Conservation (phyloP, 208 protist species). For the Trypanosoma melophagium region DNA sequence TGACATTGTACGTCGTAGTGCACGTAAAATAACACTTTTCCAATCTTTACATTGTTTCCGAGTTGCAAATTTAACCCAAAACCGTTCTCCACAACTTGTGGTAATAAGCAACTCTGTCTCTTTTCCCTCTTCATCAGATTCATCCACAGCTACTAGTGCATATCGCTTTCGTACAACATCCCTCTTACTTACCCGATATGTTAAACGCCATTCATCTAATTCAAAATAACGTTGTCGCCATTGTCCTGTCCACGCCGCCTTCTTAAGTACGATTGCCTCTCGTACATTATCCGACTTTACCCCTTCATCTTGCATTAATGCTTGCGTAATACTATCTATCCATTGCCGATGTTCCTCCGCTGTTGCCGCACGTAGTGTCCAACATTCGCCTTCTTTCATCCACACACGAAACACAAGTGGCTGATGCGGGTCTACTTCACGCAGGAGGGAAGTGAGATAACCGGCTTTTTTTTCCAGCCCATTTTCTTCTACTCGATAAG, state of each 20-base stretch:
- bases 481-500: slow-evolving; percentile 51
- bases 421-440: slow-evolving; percentile 23
- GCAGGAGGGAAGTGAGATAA: slow-evolving; percentile 50
- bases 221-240: slow-evolving; percentile 67
- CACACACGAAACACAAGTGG: slow-evolving; percentile 57
- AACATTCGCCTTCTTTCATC: slow-evolving; percentile 70
- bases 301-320: slow-evolving; percentile 4
- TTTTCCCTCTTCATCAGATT: slow-evolving; percentile 15
- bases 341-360: slow-evolving; percentile 23
- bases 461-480: slow-evolving; percentile 54
- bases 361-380: slow-evolving; percentile 58
- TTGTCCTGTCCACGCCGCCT: slow-evolving; percentile 54
- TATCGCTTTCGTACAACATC: slow-evolving; percentile 42
- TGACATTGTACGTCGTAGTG: slow-evolving; percentile 34
- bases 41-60: slow-evolving; percentile 47
- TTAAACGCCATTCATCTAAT: slow-evolving; percentile 52
- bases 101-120: slow-evolving; percentile 51
- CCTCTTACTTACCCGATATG: slow-evolving; percentile 40
- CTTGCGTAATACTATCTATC: slow-evolving; percentile 17
- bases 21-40: slow-evolving; percentile 32
- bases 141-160: slow-evolving; percentile 53
- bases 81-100: slow-evolving; percentile 53
- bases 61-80: slow-evolving; percentile 65
- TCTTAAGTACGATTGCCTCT: slow-evolving; percentile 55
- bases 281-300: slow-evolving; percentile 11